These are phyloP conservation scores for Ceratocystis smalleyi DNA, from an alignment of 2,329 filamentous ascomycete genomes.

Conservation along the genomic window DNA sequence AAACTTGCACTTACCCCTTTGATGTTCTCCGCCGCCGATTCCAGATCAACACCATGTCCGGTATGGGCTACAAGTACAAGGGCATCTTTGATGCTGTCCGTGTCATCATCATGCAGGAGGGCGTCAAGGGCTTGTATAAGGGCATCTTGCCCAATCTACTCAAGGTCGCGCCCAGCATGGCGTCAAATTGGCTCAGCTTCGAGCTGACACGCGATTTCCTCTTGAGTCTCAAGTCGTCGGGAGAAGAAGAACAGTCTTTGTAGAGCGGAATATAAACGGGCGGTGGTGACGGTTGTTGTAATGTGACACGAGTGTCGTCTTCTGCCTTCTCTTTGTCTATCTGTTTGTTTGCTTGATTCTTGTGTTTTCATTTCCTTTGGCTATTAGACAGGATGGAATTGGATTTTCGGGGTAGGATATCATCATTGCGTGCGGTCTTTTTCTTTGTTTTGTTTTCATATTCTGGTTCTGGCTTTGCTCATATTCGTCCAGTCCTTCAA, in stretches of 20 bases:
- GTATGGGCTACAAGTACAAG: constrained; percentile 93
- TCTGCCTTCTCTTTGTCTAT: not conserved
- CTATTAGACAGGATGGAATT: constrained; percentile 2
- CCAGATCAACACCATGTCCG: constrained; percentile 98
- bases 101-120: constrained; percentile 72
- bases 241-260: constrained; percentile 20
- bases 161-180: constrained; percentile 97
- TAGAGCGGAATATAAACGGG: constrained; percentile 2
- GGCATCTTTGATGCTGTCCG: constrained; percentile 68
- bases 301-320: not conserved
- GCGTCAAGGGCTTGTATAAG: constrained; percentile 77
- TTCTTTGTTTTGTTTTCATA: not conserved
- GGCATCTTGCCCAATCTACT: constrained; percentile 88
- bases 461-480: not conserved
- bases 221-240: constrained; percentile 40
- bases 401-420: not conserved
- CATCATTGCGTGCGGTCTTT: not conserved
- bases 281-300: not conserved
- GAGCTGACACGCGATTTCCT: constrained; percentile 85
- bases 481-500: not conserved
- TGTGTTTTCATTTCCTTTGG: not conserved
- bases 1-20: constrained; percentile 98
- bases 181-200: constrained; percentile 94
- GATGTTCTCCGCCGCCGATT: constrained; percentile 87
- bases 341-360: not conserved